These are phyloP conservation scores for Erodium maritimum DNA, from an alignment of 345 rosid genomes.

Conservation along the genomic window DNA sequence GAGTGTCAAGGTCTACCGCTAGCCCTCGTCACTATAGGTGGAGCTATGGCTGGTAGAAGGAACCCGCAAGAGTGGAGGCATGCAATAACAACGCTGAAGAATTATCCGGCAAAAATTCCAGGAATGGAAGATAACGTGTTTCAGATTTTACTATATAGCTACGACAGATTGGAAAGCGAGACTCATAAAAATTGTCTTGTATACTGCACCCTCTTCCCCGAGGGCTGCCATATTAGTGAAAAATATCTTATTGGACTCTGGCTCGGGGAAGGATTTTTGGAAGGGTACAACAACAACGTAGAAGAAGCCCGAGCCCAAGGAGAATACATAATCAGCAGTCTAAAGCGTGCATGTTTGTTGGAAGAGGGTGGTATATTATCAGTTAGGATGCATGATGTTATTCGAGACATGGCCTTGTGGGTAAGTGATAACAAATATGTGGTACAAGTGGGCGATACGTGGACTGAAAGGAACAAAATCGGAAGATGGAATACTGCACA, in stretches of 20 bases:
- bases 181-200: conserved; percentile 7
- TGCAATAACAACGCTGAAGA: background rate
- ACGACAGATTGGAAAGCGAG: conserved; percentile 6
- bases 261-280: conserved; percentile 20
- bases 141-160: conserved; percentile 12
- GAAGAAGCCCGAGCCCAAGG: background rate
- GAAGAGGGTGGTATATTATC: background rate
- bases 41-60: conserved; percentile 10
- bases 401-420: conserved; percentile 19
- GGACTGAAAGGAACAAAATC: too few relatives aligned
- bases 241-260: conserved; percentile 9
- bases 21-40: conserved; percentile 9
- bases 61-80: conserved; percentile 5
- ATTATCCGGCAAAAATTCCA: background rate
- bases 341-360: conserved; percentile 14
- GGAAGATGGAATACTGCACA: too few relatives aligned
- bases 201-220: conserved; percentile 14
- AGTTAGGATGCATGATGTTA: conserved; percentile 17
- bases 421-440: background rate
- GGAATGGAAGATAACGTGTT: conserved; percentile 8
- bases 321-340: background rate
- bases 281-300: background rate
- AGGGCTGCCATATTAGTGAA: conserved; percentile 1
- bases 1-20: conserved; percentile 17
- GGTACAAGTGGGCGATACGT: too few relatives aligned